Base-by-base conservation (phyloP, 202 grass and related monocot genomes). In the Zizania palustris region DNA sequence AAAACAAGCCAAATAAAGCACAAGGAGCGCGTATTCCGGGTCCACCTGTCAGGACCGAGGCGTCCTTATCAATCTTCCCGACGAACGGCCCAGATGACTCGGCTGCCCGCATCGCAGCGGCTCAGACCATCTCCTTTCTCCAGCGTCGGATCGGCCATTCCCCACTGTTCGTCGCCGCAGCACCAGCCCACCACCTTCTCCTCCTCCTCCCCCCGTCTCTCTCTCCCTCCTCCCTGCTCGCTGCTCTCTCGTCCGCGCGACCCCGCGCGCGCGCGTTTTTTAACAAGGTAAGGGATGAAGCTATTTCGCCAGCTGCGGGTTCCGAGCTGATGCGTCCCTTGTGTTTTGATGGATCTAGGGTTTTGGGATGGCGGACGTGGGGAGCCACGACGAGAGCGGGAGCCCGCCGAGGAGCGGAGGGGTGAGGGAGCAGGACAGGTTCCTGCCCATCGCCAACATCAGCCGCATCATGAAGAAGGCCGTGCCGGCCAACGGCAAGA, bases 381-480 rank as follows among this genome's bases (percentile, higher is more conserved):
- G 65, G 46, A 51, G 74, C 34, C 60, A 65, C 45, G 88, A 86
- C 57, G 51, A 55, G 15, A 68, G 84, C 55, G 93, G 93, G 62
- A 88, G 87, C 82, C 87, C 81, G 35, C 87, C 81, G 35, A 83
- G 48, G 36, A 51, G 85, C 22, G 73, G 85, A 0, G 84, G 87
- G 13, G 84, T 92, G 45, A 59, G 85, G 77, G 93, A 96, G 79
- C 93, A 96, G 83, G 93, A 96, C 80, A 63, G 93, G 45, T 96
- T 96, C 84, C 83, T 96, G 45, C 93, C 93, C 64, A 96, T 96
- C 83, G 93, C 93, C 55, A 96, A 96, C 78, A 96, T 92, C 80
- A 96, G 93, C 89, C 85, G 93, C 63, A 96, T 96, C 87, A 96
- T 96, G 93, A 96, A 96, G 85, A 96, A 96, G 87, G 93, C 89